A percentile compares a stretch with the other conserved stretches of the same genome.
Conservation (phyloP, 371 early-diverging fungal genomes). For the Saksenaea oblongispora region DNA sequence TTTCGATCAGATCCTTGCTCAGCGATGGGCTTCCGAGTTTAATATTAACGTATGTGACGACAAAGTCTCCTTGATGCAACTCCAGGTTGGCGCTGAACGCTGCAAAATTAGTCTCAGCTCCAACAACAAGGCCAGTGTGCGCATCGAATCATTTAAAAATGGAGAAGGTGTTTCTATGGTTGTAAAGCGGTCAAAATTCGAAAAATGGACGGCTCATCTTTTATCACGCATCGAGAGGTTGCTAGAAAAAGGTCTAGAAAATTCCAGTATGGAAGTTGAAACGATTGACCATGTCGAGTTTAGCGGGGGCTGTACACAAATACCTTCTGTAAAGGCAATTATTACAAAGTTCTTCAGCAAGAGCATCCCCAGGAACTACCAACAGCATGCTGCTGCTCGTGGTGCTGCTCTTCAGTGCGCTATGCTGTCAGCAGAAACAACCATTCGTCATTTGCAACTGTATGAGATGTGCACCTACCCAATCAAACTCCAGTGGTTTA, state of each 20-base stretch:
- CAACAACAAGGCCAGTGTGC: conserved; percentile 83
- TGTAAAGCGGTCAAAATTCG: conserved; percentile 79
- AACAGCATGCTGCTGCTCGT: conserved; percentile 93
- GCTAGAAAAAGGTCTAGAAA: conserved; percentile 70
- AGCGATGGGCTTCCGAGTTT: conserved; percentile 81
- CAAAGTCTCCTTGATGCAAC: conserved; percentile 86
- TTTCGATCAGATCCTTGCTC: conserved; percentile 84
- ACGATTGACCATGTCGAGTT: conserved; percentile 91
- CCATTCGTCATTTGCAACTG: conserved; percentile 90
- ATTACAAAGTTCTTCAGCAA: conserved; percentile 80
- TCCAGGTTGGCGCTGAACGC: conserved; percentile 86
- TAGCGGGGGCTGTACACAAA: conserved; percentile 90
- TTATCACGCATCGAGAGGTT: conserved; percentile 72
- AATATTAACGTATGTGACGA: conserved; percentile 85
- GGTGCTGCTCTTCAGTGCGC: conserved; percentile 96
- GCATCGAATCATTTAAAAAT: conserved; percentile 90
- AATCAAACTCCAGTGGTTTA: conserved; percentile 65
- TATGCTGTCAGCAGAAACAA: conserved; percentile 91
- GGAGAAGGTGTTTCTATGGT: conserved; percentile 76
- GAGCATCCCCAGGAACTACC: conserved; percentile 89
- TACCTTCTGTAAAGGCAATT: conserved; percentile 86
- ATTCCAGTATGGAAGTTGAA: conserved; percentile 67
- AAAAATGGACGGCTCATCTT: conserved; percentile 68
- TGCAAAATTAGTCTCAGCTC: conserved; percentile 93
- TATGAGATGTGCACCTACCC: conserved; percentile 74